Base-by-base conservation (phyloP, 2,329 filamentous ascomycete genomes). In the Monascus ruber region DNA sequence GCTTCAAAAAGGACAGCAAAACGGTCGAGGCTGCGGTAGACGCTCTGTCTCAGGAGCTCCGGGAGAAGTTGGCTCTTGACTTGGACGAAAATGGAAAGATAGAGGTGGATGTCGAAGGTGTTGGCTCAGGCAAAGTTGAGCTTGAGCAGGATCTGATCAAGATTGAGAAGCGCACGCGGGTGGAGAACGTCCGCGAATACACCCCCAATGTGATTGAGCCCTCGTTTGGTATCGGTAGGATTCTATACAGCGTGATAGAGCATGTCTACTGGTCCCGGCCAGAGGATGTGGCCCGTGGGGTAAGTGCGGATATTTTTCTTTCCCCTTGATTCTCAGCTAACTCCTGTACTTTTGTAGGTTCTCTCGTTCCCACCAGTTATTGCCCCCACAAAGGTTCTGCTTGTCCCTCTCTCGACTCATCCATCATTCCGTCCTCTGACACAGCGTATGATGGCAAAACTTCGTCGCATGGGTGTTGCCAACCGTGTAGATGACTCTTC, bases 141-240 rank as follows among this genome's bases (percentile, higher is more conserved):
- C 70, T 96, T 37, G 72, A 74, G 52, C 81, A 81, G 58, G 86
- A 94, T 44, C 73, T 93, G 36, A 71, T 98, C 58, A 77, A 72
- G 42, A 86, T 96, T 51, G 84, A 88, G 68, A 87, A 84, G 68
- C 78, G 81, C 52, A 94, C 82, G 51, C 74, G 86, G 46, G 75
- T 79, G 4, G 85, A 94, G 64, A 82, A 94, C 59, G 77, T 81
- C 42, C 77, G 91, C 53, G 88, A 95, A 62, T 98, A 85, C 69
- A 93, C 83, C 1, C 89, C 89, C 43, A 95, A 95, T 58, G 87
- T 94, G 35, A 93, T 96, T 52, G 91, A 98, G 69, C 91, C 89
- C 1, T 96, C 89, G 1, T 98, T 96, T 55, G 89, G 89, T 71
- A 94, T 96, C 56, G 91, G 89, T 43, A 79, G 89, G 53, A 95